Percentiles rank a stretch among this genome's conserved stretches.
These are phyloP conservation scores for Knoxia roxburghii DNA, from an alignment of 257 asterid species.

Conservation along the genomic window DNA sequence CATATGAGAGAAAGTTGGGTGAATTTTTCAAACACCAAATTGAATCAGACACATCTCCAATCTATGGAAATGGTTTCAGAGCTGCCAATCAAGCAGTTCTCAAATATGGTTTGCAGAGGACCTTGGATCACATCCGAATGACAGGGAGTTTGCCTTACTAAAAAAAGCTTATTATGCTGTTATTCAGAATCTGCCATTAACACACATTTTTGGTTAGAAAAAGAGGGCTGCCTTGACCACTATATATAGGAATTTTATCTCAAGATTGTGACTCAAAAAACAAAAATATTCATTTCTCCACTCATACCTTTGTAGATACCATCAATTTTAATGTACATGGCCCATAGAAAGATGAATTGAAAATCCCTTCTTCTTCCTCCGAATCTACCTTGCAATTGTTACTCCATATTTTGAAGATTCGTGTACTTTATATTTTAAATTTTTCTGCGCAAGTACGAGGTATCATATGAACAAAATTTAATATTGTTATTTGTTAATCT, in stretches of 20 bases:
- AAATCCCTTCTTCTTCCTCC: background rate
- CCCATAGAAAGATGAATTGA: constrained; percentile 7
- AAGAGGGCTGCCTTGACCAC: constrained; percentile 19
- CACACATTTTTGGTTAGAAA: constrained; percentile 16
- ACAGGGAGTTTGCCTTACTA: constrained; percentile 72
- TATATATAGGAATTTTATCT: constrained; percentile 5
- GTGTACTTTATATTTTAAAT: too few relatives aligned
- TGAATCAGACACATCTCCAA: constrained; percentile 70
- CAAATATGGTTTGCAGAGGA: constrained; percentile 63
- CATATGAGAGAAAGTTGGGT: constrained; percentile 73
- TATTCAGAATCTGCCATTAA: constrained; percentile 3
- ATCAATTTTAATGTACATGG: constrained; percentile 19
- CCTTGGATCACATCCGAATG: constrained; percentile 66
- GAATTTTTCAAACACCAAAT: constrained; percentile 86
- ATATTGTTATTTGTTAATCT: too few relatives aligned
- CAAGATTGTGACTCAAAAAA: background rate
- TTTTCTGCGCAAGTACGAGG: too few relatives aligned
- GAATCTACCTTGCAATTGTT: background rate
- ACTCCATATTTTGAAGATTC: too few relatives aligned
- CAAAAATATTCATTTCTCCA: too few relatives aligned
- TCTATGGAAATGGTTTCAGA: constrained; percentile 86
- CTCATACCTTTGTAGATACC: constrained; percentile 13
- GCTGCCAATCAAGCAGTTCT: constrained; percentile 70
- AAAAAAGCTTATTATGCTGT: constrained; percentile 7
- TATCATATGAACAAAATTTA: too few relatives aligned